Conservation (phyloP, 2,329 filamentous ascomycete species). For the Proliferodiscus dingleyae region DNA sequence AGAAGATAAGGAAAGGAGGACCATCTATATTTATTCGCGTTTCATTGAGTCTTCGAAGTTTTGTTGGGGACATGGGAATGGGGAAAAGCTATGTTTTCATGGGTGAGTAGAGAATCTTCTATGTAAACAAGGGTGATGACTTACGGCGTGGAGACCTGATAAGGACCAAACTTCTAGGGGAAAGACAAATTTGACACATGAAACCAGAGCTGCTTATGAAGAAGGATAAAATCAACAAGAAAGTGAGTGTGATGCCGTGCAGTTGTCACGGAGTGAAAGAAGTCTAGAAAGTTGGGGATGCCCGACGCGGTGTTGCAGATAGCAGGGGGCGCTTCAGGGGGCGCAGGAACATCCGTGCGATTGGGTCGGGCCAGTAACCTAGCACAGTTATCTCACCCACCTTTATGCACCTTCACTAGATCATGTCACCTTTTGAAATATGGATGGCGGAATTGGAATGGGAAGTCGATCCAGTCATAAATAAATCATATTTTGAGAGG, state of each 20-base stretch:
- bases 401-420: no score
- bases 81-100: slow-evolving; percentile 3
- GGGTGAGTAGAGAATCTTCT: neutral
- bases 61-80: slow-evolving; percentile 12
- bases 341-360: no score
- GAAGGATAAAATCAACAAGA: neutral
- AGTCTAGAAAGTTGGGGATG: neutral
- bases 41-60: slow-evolving; percentile 5
- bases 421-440: neutral
- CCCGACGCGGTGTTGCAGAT: no score
- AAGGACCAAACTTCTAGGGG: neutral
- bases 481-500: neutral
- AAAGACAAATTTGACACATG: slow-evolving; percentile 8
- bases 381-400: no score
- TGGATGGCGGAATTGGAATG: neutral
- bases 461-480: neutral
- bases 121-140: neutral
- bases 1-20: slow-evolving; percentile 4
- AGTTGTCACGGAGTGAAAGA: no score
- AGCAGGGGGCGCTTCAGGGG: no score
- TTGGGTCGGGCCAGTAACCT: no score
- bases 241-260: no score
- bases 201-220: neutral
- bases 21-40: slow-evolving; percentile 8
- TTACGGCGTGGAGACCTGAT: slow-evolving; percentile 5